These are phyloP conservation scores for Papiliotrema flavescens DNA, from an alignment of 1,284 basidiomycete genomes.

Conservation along the genomic window DNA sequence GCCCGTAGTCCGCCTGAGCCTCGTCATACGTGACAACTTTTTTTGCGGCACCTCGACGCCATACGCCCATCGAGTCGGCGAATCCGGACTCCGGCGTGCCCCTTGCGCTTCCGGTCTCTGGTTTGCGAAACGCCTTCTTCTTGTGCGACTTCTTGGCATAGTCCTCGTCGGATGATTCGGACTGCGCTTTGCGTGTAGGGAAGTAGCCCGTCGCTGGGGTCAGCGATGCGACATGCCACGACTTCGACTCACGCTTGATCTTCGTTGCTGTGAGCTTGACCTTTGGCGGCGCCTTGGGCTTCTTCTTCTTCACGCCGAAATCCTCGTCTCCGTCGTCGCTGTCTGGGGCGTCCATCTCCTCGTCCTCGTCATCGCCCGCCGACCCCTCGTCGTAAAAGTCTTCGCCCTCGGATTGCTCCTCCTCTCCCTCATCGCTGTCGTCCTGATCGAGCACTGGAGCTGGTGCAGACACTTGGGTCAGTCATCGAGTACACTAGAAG, in stretches of 20 bases:
- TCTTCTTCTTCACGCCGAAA: conserved; percentile 34
- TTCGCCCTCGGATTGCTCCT: conserved; percentile 16
- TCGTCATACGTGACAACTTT: conserved; percentile 74
- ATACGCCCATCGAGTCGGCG: conserved; percentile 56
- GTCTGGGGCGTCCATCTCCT: conserved; percentile 26
- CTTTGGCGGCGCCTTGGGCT: conserved; percentile 14
- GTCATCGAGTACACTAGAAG: neutral
- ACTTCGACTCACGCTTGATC: conserved; percentile 16
- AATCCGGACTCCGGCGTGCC: conserved; percentile 36
- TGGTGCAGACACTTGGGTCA: neutral
- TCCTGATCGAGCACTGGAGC: neutral
- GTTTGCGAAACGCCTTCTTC: conserved; percentile 64
- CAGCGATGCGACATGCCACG: neutral
- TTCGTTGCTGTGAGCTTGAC: conserved; percentile 11
- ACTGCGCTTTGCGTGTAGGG: conserved; percentile 26
- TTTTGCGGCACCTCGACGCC: conserved; percentile 73
- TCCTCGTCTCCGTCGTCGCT: conserved; percentile 32
- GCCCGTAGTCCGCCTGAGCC: conserved; percentile 50
- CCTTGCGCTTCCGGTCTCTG: conserved; percentile 43
- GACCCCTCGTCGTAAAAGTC: conserved; percentile 28
- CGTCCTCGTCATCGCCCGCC: conserved; percentile 32
- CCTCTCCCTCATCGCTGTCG: conserved; percentile 10
- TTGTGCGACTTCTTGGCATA: conserved; percentile 81
- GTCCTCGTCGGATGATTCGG: conserved; percentile 68
- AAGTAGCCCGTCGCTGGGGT: conserved; percentile 23